phyloP scores from a whole-genome alignment of 768 basidiomycete genomes.

The Goffeauzyma gilvescens region DNA sequence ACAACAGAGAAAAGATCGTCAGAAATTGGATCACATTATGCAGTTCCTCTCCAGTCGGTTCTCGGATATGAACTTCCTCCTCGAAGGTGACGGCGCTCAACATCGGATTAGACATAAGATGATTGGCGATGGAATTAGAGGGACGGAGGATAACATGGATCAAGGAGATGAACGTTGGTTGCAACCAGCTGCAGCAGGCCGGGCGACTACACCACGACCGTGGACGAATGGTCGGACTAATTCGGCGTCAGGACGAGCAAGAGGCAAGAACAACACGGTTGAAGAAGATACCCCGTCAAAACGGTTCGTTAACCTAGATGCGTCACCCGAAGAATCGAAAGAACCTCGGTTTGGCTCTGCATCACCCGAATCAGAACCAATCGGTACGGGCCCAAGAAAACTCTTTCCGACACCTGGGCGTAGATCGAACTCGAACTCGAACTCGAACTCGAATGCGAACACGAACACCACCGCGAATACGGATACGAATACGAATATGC shows the following conservation, averaged over 20 bases:
- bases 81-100: slow-evolving; percentile 10
- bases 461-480: neutral
- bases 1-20: slow-evolving; percentile 76
- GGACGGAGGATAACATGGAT: neutral
- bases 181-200: neutral
- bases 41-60: slow-evolving; percentile 89
- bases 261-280: neutral
- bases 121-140: slow-evolving; percentile 22
- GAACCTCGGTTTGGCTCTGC: neutral
- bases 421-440: neutral
- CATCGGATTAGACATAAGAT: slow-evolving; percentile 24
- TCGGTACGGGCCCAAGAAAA: neutral
- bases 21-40: slow-evolving; percentile 86
- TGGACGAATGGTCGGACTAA: slow-evolving; percentile 1
- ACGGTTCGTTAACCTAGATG: slow-evolving; percentile 10
- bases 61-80: slow-evolving; percentile 11
- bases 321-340: slow-evolving; percentile 8
- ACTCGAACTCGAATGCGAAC: neutral
- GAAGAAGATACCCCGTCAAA: slow-evolving; percentile 5
- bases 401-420: neutral
- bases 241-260: neutral
- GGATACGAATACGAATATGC: neutral
- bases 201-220: neutral
- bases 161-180: slow-evolving; percentile 1
- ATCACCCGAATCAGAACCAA: neutral